Evolutionary conservation across 345 rosid species (phyloP), one percentile per base, ranked within the genome.

Genomic region (Gynandropsis gynandra): DNA sequence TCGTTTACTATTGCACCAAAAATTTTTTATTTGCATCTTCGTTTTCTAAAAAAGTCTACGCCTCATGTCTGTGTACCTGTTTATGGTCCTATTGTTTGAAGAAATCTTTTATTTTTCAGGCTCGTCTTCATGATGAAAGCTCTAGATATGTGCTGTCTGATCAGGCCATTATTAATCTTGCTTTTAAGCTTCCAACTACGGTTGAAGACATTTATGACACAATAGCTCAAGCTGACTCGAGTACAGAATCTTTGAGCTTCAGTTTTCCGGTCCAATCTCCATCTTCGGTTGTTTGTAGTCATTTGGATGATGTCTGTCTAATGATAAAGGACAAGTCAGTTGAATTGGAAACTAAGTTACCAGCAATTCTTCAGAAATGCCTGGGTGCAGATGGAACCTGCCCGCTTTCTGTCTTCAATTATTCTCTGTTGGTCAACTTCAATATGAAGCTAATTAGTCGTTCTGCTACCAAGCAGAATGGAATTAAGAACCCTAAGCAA

Each of bases 81-180:
- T n/a, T n/a, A n/a, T n/a, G n/a, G n/a, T n/a, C n/a, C n/a, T n/a
- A n/a, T 64, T 37, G 12, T 41, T 18, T 29, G 33, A 16, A n/a
- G 54, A 4, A 44, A 17, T 6, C 13, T 41, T 0, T 29, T 38
- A 16, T 8, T 39, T 19, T 37, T 58, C 77, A 87, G 98, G 97
- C 90, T 58, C 88, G 94, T 27, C 71, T 87, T 42, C 97, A 87
- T 75, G 98, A 87, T 64, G 98, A 92, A 76, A 84, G 96, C 76
- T 69, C 72, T 10, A 80, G 87, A 71, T 84, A 63, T 70, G 82
- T 84, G 18, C 53, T 92, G 68, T 79, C 96, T 34, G 98, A 92
- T 59, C 88, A 74, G 52, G 95, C 95, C 32, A 65, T 92, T 52
- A 52, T 78, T 56, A 75, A 80, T 53, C 80, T 92, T 32, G 83